A percentile compares a stretch with the other conserved stretches of the same genome.
These are phyloP conservation scores for Ustilago esculenta DNA, from an alignment of 1,284 basidiomycete species.

Conservation along the genomic window DNA sequence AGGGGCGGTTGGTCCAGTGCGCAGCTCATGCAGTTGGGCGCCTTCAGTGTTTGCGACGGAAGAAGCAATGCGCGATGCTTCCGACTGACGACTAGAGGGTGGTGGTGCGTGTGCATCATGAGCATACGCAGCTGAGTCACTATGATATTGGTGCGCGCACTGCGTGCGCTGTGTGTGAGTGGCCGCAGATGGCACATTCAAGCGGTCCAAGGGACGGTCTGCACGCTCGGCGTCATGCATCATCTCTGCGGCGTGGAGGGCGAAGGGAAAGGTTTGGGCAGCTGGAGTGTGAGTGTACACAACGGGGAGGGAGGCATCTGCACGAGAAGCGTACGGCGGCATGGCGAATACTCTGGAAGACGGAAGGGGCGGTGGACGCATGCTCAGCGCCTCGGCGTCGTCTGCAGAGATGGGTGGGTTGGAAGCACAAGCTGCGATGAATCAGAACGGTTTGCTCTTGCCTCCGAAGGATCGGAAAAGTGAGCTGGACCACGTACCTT, in stretches of 20 bases:
- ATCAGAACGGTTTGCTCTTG: conserved; percentile 7
- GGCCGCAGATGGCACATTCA: not conserved
- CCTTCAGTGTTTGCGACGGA: not conserved
- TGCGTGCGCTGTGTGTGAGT: not conserved
- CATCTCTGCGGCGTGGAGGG: not conserved
- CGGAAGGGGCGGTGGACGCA: conserved; percentile 18
- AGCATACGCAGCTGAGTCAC: not conserved
- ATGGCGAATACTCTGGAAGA: not conserved
- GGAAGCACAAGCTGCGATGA: not conserved
- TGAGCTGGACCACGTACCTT: conserved; percentile 1
- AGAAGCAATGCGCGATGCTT: not conserved
- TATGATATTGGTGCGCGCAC: not conserved
- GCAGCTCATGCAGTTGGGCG: conserved; percentile 5
- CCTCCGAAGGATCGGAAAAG: not conserved
- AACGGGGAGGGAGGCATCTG: not conserved
- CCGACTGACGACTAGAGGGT: not conserved
- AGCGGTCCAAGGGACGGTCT: not conserved
- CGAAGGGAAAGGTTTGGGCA: not conserved
- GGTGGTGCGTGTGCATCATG: not conserved
- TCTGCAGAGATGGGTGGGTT: not conserved
- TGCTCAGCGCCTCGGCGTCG: conserved; percentile 2
- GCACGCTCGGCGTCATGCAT: not conserved
- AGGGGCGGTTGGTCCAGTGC: conserved; percentile 19
- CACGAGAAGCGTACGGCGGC: not conserved
- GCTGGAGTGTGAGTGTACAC: conserved; percentile 4